Evolutionary conservation across 441 rosid species (phyloP).

Genomic region (Adansonia madagascariensis): DNA sequence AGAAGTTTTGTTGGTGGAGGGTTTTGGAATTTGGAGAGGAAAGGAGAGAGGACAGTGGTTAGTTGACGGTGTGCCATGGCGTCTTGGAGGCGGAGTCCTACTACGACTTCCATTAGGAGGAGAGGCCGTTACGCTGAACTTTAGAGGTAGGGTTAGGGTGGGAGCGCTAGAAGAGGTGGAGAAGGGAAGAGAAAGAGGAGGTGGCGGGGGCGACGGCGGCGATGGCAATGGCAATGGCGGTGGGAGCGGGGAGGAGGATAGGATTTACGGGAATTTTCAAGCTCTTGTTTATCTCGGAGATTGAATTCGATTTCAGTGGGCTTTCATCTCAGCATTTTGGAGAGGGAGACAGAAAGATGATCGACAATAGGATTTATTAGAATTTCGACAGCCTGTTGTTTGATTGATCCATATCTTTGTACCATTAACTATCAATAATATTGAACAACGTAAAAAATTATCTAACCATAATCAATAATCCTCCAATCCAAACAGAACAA

Average conservation of each 20-base stretch:
- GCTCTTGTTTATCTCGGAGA: conserved; percentile 84
- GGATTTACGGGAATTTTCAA: conserved; percentile 65
- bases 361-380: too few relatives aligned
- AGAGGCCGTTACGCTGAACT: conserved; percentile 69
- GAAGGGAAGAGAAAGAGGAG: conserved; percentile 43
- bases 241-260: conserved; percentile 31
- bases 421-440: too few relatives aligned
- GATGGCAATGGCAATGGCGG: background rate
- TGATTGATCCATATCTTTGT: too few relatives aligned
- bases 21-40: conserved; percentile 48
- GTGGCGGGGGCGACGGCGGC: conserved; percentile 7
- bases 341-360: too few relatives aligned
- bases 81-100: conserved; percentile 63
- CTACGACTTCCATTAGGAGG: conserved; percentile 75
- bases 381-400: too few relatives aligned
- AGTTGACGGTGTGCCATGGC: conserved; percentile 46
- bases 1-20: conserved; percentile 63
- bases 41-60: conserved; percentile 52
- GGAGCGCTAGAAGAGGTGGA: conserved; percentile 54
- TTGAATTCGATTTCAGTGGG: conserved; percentile 76
- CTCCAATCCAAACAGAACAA: too few relatives aligned
- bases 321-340: conserved; percentile 66
- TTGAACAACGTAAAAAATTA: too few relatives aligned
- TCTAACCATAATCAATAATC: too few relatives aligned
- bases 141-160: conserved; percentile 55